Evolutionary conservation across 257 asterid species (phyloP).

Genomic region (Penstemon newberryi): DNA sequence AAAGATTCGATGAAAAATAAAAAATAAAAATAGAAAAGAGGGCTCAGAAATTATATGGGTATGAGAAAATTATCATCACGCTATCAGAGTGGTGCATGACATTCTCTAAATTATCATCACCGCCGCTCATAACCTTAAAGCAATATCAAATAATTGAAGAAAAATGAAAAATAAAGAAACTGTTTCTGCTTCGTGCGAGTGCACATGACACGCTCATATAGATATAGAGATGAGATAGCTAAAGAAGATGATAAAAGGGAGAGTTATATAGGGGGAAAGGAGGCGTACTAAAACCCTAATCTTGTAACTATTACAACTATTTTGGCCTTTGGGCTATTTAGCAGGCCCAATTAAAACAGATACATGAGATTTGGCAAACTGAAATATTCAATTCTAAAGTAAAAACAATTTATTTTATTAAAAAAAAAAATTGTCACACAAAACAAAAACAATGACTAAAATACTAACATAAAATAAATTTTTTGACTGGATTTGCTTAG

Average conservation of each 20-base stretch:
- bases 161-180: not conserved
- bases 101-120: constrained; percentile 39
- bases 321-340: not conserved
- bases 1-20: not conserved
- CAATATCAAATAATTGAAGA: too few relatives aligned
- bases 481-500: too few relatives aligned
- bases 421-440: too few relatives aligned
- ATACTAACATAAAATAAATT: too few relatives aligned
- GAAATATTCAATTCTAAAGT: too few relatives aligned
- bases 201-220: not conserved
- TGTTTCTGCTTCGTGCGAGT: not conserved
- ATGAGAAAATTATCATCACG: constrained; percentile 40
- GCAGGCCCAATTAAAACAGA: not conserved
- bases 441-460: too few relatives aligned
- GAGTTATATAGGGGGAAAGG: constrained; percentile 14
- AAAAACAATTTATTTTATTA: too few relatives aligned
- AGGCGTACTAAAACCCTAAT: constrained; percentile 27
- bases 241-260: not conserved
- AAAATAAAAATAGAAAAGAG: not conserved
- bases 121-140: constrained; percentile 22
- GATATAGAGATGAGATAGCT: not conserved
- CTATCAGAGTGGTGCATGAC: constrained; percentile 59
- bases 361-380: too few relatives aligned
- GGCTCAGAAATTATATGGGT: constrained; percentile 48
- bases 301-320: not conserved